Evolutionary conservation across 495 filamentous ascomycete species (phyloP), one percentile per base, ranked within the genome.

Genomic region (Aspergillus avenaceus): DNA sequence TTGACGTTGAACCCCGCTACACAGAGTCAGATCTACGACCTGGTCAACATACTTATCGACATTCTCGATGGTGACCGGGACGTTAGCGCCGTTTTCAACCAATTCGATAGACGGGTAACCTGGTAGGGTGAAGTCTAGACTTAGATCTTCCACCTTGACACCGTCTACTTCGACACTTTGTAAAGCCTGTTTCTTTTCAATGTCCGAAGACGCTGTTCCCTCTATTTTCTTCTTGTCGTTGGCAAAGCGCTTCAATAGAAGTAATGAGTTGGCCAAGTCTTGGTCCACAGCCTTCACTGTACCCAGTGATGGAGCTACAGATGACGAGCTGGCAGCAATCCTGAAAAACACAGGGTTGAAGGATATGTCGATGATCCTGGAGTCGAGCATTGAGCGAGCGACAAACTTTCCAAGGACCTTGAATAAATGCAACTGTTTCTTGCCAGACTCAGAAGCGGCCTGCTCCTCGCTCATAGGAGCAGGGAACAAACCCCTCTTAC

Each of bases 311-410:
- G 93, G 90, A 6, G 84, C 79, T 2, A 97, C 85, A 1, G 84
- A 79, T 13, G 77, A 79, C 13, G 80, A 76, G 42, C 79, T 84
- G 59, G 92, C 85, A 23, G 88, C 88, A 54, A 96, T 89, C 25
- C 93, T 87, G 85, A 99, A 99, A 73, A 97, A 96, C 2, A 89
- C 95, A 5, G 95, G 88, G 59, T 97, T 99, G 69, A 99, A 95
- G 19, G 90, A 95, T 52, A 99, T 85, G 56, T 99, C 95, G 54
- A 97, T 97, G 61, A 99, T 99, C 22, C 95, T 80, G 0, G 91
- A 97, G 66, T 99, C 95, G 37, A 99, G 82, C 95, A 99, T 97
- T 2, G 93, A 96, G 50, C 95, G 82, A 2, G 95, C 95, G 34
- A 97, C 91, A 67, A 99, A 99, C 62, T 95, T 97, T 54, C 95